These are phyloP conservation scores for Cyclaneusma minus DNA, from an alignment of 2,329 filamentous ascomycete species.

Conservation along the genomic window DNA sequence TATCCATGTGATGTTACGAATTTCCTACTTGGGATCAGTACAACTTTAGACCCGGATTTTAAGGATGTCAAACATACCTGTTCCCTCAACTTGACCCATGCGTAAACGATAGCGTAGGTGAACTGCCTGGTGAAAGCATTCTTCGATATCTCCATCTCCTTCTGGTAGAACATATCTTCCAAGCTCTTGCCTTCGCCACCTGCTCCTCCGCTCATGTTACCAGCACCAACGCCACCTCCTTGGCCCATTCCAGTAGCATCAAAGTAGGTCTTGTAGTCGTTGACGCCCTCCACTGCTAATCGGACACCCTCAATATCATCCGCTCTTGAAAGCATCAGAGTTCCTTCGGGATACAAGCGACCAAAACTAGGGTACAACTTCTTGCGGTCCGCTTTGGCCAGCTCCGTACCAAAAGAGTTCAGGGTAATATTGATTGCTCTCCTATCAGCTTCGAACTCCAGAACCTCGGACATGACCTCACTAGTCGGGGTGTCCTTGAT, in stretches of 20 bases:
- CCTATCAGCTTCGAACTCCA: slow-evolving; percentile 93
- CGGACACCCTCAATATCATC: slow-evolving; percentile 91
- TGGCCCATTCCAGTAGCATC: slow-evolving; percentile 75
- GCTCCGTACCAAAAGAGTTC: slow-evolving; percentile 94
- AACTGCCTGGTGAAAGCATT: slow-evolving; percentile 91
- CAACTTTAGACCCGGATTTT: slow-evolving; percentile 4
- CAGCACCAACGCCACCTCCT: slow-evolving; percentile 55
- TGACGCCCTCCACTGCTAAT: slow-evolving; percentile 80
- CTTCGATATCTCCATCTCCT: slow-evolving; percentile 98
- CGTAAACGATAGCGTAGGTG: slow-evolving; percentile 86
- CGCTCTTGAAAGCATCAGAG: slow-evolving; percentile 82
- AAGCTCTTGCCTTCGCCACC: slow-evolving; percentile 73
- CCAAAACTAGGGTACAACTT: slow-evolving; percentile 94
- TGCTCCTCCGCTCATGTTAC: slow-evolving; percentile 73
- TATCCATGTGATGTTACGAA: slow-evolving; percentile 99
- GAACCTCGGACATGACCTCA: slow-evolving; percentile 88
- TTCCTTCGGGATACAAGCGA: slow-evolving; percentile 83
- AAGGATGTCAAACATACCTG: slow-evolving; percentile 47
- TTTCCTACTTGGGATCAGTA: slow-evolving; percentile 53
- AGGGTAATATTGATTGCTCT: slow-evolving; percentile 98
- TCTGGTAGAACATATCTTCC: slow-evolving; percentile 97
- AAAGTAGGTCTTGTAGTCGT: slow-evolving; percentile 92
- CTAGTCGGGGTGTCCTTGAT: slow-evolving; percentile 78
- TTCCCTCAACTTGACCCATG: slow-evolving; percentile 93
- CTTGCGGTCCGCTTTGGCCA: slow-evolving; percentile 83